These are phyloP conservation scores for Lotmaria passim DNA, from an alignment of 208 protist species.

Conservation along the genomic window DNA sequence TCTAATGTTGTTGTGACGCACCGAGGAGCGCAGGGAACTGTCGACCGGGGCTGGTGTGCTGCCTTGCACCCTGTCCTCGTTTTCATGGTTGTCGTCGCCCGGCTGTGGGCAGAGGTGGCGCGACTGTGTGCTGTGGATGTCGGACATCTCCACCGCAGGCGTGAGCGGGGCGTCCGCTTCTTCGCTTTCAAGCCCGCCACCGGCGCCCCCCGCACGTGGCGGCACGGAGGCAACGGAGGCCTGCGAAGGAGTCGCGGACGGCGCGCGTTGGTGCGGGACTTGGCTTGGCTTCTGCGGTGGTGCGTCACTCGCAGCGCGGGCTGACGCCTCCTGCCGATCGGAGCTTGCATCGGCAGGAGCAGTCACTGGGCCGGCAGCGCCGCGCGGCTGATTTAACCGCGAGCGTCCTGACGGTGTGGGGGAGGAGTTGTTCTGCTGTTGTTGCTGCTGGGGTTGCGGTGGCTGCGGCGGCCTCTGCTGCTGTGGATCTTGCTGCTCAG, in stretches of 20 bases:
- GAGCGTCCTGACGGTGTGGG: slow-evolving; percentile 4
- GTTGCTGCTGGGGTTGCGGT: neutral
- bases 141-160: neutral
- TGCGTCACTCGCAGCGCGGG: neutral
- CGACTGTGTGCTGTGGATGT: slow-evolving; percentile 5
- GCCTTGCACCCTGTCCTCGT: neutral
- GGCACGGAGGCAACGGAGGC: slow-evolving; percentile 11
- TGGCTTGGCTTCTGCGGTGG: neutral
- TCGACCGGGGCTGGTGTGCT: neutral
- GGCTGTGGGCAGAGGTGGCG: neutral
- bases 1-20: neutral
- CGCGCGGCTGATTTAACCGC: neutral
- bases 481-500: neutral
- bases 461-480: neutral
- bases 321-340: slow-evolving; percentile 1
- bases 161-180: neutral
- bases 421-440: neutral
- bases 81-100: neutral
- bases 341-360: neutral
- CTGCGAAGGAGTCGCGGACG: slow-evolving; percentile 5
- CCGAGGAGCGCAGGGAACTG: neutral
- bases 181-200: neutral
- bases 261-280: neutral
- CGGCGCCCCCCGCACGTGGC: neutral
- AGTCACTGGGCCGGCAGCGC: no score